Evolutionary conservation across 495 filamentous ascomycete species (phyloP), one percentile per base, ranked within the genome.

Genomic region (Jackrogersella minutella): DNA sequence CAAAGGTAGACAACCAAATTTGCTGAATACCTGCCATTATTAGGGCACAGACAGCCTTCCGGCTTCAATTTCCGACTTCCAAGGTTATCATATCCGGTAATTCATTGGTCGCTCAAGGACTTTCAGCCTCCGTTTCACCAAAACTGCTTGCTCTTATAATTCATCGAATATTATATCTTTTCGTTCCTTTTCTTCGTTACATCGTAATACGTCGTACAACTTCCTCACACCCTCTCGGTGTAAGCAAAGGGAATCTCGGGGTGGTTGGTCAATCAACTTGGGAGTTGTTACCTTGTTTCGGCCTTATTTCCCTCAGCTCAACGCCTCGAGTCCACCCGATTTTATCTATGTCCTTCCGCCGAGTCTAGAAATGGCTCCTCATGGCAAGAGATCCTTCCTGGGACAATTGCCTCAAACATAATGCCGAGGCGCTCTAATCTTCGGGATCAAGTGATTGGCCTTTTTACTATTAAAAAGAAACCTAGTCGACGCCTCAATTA

Each of bases 291-390:
- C 43, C 60, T 34, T 51, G 41, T 64, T 64, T 69, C 60, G 66
- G 66, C 55, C 24, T 56, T 69, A 60, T 69, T n/a, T 69, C 66
- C 55, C 55, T 69, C 66, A 69, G 66, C 66, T 69, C 43, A 16
- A 69, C 59, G 66, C 66, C 58, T 60, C 55, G 22, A 47, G 50
- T 26, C 41, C 50, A 59, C 49, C 39, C 49, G 53, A 50, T 64
- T 59, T 60, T 52, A 52, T 64, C 43, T 64, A 28, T 37, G 17
- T 49, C 53, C 34, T 53, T 24, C 41, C 26, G 30, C 16, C 63
- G 21, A 30, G 21, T 41, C 34, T 34, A 53, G 53, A 36, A 59
- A 56, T 19, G 19, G 44, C 31, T 41, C 47, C 41, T 52, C 16
- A 40, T 22, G 47, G 37, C 49, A 39, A 56, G 40, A 36, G 47